A percentile compares a stretch with the other conserved stretches of the same genome.
Conservation (phyloP, 2,329 filamentous ascomycete genomes). For the Dothideomycetes sp. region DNA sequence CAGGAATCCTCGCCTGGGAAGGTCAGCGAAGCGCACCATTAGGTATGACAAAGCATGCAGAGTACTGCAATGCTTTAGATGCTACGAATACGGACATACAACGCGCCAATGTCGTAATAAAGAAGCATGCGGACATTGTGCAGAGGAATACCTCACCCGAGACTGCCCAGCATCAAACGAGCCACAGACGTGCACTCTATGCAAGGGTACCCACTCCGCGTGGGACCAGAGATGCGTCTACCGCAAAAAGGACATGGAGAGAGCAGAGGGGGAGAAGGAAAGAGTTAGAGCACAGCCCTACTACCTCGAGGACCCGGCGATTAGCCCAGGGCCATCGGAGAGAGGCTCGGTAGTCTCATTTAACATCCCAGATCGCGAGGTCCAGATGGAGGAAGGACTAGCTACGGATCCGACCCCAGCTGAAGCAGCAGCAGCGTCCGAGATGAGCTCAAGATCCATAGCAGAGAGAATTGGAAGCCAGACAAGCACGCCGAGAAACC, state of each 20-base stretch:
- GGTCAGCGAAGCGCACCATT: not conserved
- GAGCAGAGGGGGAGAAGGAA: too few species aligned
- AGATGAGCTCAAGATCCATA: too few species aligned
- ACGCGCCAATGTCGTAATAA: slow-evolving; percentile 1
- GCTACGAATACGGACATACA: slow-evolving; percentile 1
- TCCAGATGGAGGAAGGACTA: not conserved
- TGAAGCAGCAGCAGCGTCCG: not conserved
- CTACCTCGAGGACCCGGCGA: not conserved
- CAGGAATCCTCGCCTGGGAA: not conserved
- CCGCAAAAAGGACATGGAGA: not conserved
- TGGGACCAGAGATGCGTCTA: not conserved
- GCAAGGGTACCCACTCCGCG: not conserved
- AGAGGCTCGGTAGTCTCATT: slow-evolving; percentile 1
- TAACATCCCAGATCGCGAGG: not conserved
- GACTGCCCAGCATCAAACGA: not conserved
- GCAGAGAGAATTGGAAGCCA: too few species aligned
- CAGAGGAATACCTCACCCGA: not conserved
- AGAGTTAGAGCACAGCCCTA: too few species aligned
- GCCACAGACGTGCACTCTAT: slow-evolving; percentile 1
- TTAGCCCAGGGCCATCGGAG: slow-evolving; percentile 1
- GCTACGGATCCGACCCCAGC: not conserved
- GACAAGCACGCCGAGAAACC: too few species aligned
- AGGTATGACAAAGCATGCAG: not conserved
- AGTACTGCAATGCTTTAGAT: slow-evolving; percentile 1
- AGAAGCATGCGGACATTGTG: not conserved